A percentile compares a stretch with the other conserved stretches of the same genome.
These are phyloP conservation scores for Ascobolus immersus DNA, from an alignment of 495 filamentous ascomycete genomes.

Conservation along the genomic window DNA sequence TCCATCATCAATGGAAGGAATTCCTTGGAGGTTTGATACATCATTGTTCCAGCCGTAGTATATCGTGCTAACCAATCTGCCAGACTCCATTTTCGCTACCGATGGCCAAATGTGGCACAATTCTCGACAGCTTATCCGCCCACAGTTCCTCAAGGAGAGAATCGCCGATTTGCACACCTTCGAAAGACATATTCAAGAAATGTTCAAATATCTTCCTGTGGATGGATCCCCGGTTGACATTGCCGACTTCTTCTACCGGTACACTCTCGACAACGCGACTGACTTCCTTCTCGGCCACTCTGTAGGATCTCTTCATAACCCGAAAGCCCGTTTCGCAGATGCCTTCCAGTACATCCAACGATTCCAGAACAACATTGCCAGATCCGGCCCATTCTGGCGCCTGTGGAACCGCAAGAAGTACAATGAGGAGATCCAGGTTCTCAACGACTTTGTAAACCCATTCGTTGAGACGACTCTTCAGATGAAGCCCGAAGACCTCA, in stretches of 20 bases:
- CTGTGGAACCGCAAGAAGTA: conserved; percentile 20
- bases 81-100: conserved; percentile 50
- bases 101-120: conserved; percentile 51
- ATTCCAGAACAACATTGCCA: conserved; percentile 34
- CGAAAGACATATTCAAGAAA: conserved; percentile 44
- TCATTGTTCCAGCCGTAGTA: not conserved
- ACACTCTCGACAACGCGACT: conserved; percentile 59
- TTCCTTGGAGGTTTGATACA: conserved; percentile 31
- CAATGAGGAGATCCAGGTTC: conserved; percentile 32
- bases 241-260: conserved; percentile 47
- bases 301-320: conserved; percentile 39
- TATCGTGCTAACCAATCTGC: not conserved
- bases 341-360: conserved; percentile 50
- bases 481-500: conserved; percentile 35
- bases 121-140: conserved; percentile 43
- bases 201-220: conserved; percentile 32
- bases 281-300: conserved; percentile 65
- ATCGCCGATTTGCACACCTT: conserved; percentile 59
- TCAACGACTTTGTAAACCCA: conserved; percentile 48
- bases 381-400: conserved; percentile 23
- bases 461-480: conserved; percentile 42
- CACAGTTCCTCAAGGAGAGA: conserved; percentile 62
- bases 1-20: conserved; percentile 42
- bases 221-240: conserved; percentile 37
- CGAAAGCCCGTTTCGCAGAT: conserved; percentile 34